Conservation (phyloP, 495 filamentous ascomycete genomes). For the Penicillium herquei region DNA sequence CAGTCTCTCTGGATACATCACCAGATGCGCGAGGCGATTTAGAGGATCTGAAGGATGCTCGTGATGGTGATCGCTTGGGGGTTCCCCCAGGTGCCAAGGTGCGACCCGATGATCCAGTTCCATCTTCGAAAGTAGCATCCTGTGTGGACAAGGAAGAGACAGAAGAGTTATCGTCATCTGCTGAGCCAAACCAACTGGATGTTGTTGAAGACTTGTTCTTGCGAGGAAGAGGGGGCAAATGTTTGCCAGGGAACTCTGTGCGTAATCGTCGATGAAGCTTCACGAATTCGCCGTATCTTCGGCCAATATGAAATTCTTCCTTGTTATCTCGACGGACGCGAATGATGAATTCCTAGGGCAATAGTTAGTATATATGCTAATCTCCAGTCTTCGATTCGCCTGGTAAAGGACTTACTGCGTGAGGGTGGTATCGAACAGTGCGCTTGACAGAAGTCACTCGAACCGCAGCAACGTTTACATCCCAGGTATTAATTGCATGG, state of each 20-base stretch:
- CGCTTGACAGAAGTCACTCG: conserved; percentile 76
- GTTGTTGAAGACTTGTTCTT: conserved; percentile 81
- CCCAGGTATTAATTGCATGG: conserved; percentile 90
- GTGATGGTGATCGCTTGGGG: conserved; percentile 36
- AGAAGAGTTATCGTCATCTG: conserved; percentile 70
- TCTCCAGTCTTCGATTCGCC: conserved; percentile 1
- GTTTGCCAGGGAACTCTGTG: conserved; percentile 85
- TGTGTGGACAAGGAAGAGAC: conserved; percentile 74
- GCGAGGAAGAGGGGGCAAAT: conserved; percentile 79
- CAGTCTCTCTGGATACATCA: conserved; percentile 40
- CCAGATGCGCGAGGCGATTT: conserved; percentile 52
- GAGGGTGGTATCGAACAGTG: conserved; percentile 85
- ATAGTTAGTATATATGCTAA: conserved; percentile 7
- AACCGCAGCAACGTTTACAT: conserved; percentile 92
- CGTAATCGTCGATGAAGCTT: conserved; percentile 75
- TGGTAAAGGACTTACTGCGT: conserved; percentile 63
- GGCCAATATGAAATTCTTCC: conserved; percentile 71
- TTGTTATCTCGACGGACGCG: conserved; percentile 72
- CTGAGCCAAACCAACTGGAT: conserved; percentile 52
- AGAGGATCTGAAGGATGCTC: conserved; percentile 34
- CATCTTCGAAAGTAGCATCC: conserved; percentile 40
- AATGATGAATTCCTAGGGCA: conserved; percentile 78
- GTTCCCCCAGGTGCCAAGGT: conserved; percentile 25
- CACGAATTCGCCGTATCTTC: conserved; percentile 86
- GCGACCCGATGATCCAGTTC: conserved; percentile 18